Evolutionary conservation across 192 early-diverging fungal genomes (phyloP).

Genomic region (Umbelopsis sp.): DNA sequence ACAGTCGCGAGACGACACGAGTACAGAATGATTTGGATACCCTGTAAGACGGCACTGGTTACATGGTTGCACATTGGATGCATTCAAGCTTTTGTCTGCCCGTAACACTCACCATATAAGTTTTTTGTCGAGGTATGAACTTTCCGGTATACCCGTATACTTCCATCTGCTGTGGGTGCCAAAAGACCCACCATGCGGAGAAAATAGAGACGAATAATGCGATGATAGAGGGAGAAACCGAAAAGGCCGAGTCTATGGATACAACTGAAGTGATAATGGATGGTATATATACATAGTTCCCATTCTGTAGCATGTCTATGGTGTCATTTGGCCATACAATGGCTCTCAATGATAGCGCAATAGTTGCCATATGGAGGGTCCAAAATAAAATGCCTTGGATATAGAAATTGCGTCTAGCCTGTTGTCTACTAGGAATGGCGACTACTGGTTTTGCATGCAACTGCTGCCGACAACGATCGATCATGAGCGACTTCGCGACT

Average conservation of each 20-base stretch:
- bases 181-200: background rate
- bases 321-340: background rate
- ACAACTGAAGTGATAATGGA: background rate
- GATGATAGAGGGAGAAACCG: background rate
- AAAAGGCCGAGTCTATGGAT: background rate
- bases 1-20: background rate
- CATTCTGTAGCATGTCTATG: background rate
- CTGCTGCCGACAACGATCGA: constrained; percentile 4
- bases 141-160: constrained; percentile 3
- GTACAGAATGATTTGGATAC: background rate
- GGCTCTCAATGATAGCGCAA: background rate
- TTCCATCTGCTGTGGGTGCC: constrained; percentile 12
- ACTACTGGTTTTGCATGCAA: background rate
- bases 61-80: background rate
- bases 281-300: background rate
- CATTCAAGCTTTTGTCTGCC: background rate
- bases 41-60: background rate
- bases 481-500: background rate
- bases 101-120: background rate
- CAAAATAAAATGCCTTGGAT: background rate
- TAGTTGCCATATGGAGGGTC: background rate
- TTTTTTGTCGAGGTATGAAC: background rate
- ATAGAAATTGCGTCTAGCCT: background rate
- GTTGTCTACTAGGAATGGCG: background rate
- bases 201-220: background rate